phyloP scores from a whole-genome alignment of 345 rosid genomes.

The Rhizophora mangle region DNA sequence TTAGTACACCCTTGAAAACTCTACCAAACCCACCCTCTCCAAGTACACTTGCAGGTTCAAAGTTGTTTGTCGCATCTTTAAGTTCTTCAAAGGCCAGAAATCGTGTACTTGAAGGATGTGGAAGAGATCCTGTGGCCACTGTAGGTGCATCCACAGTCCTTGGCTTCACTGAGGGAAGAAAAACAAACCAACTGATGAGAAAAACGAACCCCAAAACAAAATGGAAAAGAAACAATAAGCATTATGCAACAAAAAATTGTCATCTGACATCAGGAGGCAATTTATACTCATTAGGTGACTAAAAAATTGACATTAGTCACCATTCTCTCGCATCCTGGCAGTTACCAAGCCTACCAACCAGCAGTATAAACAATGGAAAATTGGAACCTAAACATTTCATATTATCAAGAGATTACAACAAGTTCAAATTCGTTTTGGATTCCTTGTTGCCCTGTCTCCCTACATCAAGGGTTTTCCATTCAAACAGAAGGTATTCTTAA shows the following conservation, averaged over 20 bases:
- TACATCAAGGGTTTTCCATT: not conserved
- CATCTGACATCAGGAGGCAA: not conserved
- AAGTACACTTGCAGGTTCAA: conserved; percentile 72
- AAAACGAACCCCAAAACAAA: not conserved
- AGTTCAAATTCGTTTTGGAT: not conserved
- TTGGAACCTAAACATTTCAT: not conserved
- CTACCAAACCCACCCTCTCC: conserved; percentile 99
- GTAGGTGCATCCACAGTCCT: conserved; percentile 46
- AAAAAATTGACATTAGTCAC: not conserved
- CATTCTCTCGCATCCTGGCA: too few relatives aligned
- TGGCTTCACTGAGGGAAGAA: conserved; percentile 53
- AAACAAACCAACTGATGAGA: not conserved
- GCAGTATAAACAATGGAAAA: not conserved
- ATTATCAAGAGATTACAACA: conserved; percentile 1
- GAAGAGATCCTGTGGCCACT: conserved; percentile 59
- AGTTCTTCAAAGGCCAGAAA: conserved; percentile 94
- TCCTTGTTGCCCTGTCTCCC: not conserved
- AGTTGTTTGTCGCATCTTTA: conserved; percentile 89
- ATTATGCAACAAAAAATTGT: not conserved
- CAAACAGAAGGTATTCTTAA: not conserved
- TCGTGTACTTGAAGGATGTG: conserved; percentile 82
- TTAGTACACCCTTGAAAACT: conserved; percentile 94
- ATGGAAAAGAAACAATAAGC: not conserved
- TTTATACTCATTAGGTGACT: not conserved
- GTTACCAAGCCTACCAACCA: not conserved